Evolutionary conservation across 371 early-diverging fungal genomes (phyloP).

Genomic region (Haplosporangium sp.): DNA sequence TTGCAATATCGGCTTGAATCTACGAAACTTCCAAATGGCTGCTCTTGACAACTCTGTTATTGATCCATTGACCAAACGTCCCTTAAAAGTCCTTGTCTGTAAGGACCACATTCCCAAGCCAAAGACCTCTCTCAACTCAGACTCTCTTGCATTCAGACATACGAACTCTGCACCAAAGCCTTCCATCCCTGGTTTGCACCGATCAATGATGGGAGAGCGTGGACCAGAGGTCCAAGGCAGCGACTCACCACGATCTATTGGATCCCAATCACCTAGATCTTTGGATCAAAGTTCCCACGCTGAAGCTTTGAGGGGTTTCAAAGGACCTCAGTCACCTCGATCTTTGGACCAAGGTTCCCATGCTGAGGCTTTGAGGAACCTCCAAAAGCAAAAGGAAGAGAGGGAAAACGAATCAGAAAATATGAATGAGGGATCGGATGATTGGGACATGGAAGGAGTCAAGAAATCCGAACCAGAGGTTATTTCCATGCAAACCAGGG

Average conservation of each 20-base stretch:
- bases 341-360: constrained; percentile 44
- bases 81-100: constrained; percentile 43
- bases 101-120: constrained; percentile 47
- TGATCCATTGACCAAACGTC: constrained; percentile 26
- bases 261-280: constrained; percentile 28
- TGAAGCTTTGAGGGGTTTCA: constrained; percentile 4
- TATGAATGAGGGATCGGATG: neutral
- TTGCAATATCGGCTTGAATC: constrained; percentile 29
- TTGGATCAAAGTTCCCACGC: constrained; percentile 41
- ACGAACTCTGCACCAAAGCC: constrained; percentile 32
- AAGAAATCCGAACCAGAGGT: constrained; percentile 4
- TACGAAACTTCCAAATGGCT: constrained; percentile 44
- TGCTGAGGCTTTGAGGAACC: constrained; percentile 7
- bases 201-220: constrained; percentile 40
- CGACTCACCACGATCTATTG: neutral
- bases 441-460: neutral
- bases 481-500: constrained; percentile 6
- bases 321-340: constrained; percentile 20
- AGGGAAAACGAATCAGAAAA: neutral
- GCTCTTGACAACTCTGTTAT: constrained; percentile 28
- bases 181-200: constrained; percentile 33
- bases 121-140: constrained; percentile 14
- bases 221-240: neutral
- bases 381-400: too few species aligned
- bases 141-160: constrained; percentile 30